phyloP scores from a whole-genome alignment of 768 basidiomycete genomes.

The Lenzites betulinus region DNA sequence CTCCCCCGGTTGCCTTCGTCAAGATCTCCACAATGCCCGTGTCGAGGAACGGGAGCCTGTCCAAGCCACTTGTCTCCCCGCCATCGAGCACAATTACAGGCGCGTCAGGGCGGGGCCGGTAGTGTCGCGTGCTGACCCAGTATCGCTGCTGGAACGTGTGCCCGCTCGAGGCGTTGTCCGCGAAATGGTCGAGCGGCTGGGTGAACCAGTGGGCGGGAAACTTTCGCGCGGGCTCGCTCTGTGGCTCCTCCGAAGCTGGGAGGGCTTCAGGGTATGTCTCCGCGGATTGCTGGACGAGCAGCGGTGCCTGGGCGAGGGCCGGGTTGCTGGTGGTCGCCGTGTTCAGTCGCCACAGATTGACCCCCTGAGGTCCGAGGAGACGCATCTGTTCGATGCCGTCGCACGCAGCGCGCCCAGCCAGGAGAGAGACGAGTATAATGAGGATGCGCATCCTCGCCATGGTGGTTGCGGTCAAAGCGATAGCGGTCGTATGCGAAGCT shows the following conservation, averaged over 20 bases:
- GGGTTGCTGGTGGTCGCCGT: neutral
- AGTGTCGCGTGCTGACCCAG: conserved; percentile 88
- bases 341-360: conserved; percentile 64
- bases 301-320: neutral
- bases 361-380: conserved; percentile 53
- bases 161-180: conserved; percentile 34
- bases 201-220: conserved; percentile 71
- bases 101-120: conserved; percentile 64
- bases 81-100: conserved; percentile 93
- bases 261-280: neutral
- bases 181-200: conserved; percentile 87
- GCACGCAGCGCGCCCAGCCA: neutral
- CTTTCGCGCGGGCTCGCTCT: conserved; percentile 27
- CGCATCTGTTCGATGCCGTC: conserved; percentile 23
- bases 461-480: neutral
- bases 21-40: conserved; percentile 82
- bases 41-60: conserved; percentile 49
- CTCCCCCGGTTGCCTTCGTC: conserved; percentile 79
- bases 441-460: conserved; percentile 6
- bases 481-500: no score
- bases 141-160: conserved; percentile 86
- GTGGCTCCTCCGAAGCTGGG: no score
- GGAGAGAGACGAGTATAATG: conserved; percentile 2
- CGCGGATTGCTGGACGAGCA: conserved; percentile 3
- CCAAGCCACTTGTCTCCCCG: conserved; percentile 87